These are phyloP conservation scores for Trichoderma parareesei DNA, from an alignment of 495 filamentous ascomycete species.

Conservation along the genomic window DNA sequence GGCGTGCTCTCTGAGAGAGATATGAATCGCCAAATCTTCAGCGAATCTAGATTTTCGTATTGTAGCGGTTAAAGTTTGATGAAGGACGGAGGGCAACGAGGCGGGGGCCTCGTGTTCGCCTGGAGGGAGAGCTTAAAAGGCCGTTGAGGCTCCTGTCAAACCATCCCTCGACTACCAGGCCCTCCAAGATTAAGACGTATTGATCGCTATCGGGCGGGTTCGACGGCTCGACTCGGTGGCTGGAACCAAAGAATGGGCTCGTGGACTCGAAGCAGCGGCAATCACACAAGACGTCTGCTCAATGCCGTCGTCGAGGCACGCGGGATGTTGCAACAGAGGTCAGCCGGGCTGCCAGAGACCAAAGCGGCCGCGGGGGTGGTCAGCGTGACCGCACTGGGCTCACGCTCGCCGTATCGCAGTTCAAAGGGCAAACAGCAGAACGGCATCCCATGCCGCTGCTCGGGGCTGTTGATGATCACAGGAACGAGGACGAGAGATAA, in stretches of 20 bases:
- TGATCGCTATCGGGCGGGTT: not conserved
- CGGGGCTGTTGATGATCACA: conserved; percentile 8
- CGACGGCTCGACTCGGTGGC: not conserved
- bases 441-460: not conserved
- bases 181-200: not conserved
- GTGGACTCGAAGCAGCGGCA: too few species aligned
- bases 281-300: not conserved
- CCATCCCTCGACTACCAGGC: not conserved
- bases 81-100: not conserved
- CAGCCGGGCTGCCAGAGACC: not conserved
- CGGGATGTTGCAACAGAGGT: not conserved
- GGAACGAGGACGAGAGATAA: not conserved
- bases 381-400: conserved; percentile 8
- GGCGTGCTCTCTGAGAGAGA: not conserved
- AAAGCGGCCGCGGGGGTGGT: conserved; percentile 6
- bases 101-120: not conserved
- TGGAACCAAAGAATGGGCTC: not conserved
- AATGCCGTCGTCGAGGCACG: not conserved
- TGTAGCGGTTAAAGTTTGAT: not conserved
- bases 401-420: not conserved
- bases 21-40: not conserved
- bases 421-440: not conserved
- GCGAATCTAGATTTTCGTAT: not conserved
- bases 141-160: not conserved
- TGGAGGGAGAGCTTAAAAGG: not conserved